phyloP scores from a whole-genome alignment of 768 basidiomycete species.

The Holtermannia corniformis region DNA sequence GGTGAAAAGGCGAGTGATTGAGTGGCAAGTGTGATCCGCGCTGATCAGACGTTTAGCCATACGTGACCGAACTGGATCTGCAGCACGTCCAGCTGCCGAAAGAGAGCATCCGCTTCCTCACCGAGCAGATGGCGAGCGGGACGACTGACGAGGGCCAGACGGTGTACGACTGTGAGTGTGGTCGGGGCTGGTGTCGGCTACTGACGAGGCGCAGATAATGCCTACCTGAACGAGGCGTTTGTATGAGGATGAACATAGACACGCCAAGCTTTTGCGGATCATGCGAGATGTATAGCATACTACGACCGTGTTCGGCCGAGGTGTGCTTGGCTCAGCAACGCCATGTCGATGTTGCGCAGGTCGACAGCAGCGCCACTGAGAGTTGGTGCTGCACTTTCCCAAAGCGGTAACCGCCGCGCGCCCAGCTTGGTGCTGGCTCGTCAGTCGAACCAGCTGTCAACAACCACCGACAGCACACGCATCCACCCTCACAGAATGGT shows the following conservation, averaged over 20 bases:
- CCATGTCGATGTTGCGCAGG: background rate
- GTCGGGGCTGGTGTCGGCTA: background rate
- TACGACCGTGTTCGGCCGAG: no score
- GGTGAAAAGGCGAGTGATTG: constrained; percentile 60
- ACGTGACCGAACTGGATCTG: constrained; percentile 87
- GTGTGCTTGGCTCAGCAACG: no score
- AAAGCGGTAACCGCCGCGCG: no score
- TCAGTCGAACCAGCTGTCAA: background rate
- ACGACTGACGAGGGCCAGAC: constrained; percentile 10
- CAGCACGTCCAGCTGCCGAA: constrained; percentile 68
- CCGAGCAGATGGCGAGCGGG: constrained; percentile 62
- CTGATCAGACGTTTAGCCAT: constrained; percentile 51
- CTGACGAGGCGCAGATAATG: background rate
- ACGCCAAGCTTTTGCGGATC: constrained; percentile 6
- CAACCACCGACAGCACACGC: background rate
- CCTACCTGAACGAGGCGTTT: constrained; percentile 1
- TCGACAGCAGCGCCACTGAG: constrained; percentile 6
- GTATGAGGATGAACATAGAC: constrained; percentile 1
- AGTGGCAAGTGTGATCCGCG: constrained; percentile 8
- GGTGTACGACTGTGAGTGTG: constrained; percentile 23
- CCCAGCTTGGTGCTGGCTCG: no score
- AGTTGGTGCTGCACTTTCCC: no score
- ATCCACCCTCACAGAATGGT: background rate
- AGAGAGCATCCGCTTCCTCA: constrained; percentile 67
- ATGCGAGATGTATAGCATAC: no score